phyloP scores from a whole-genome alignment of 2,329 filamentous ascomycete genomes.

The Fusarium bactridioides region DNA sequence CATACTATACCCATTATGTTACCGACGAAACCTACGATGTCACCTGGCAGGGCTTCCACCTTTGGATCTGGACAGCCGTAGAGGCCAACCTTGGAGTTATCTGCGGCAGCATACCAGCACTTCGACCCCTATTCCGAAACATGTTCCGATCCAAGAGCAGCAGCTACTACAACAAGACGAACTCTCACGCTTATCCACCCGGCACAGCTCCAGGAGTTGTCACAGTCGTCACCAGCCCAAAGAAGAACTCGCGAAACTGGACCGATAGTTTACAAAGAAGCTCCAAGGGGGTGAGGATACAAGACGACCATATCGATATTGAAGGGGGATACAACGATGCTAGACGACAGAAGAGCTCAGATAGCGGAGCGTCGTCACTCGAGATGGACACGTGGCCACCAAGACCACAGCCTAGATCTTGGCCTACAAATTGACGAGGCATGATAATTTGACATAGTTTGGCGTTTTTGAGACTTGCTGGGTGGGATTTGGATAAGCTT shows the following conservation, averaged over 20 bases:
- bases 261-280: slow-evolving; percentile 30
- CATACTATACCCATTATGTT: slow-evolving; percentile 49
- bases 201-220: slow-evolving; percentile 27
- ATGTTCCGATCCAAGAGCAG: slow-evolving; percentile 39
- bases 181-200: slow-evolving; percentile 29
- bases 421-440: slow-evolving; percentile 12
- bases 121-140: slow-evolving; percentile 41
- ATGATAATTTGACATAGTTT: slow-evolving; percentile 5
- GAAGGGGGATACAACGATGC: slow-evolving; percentile 23
- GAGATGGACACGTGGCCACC: slow-evolving; percentile 38
- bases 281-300: slow-evolving; percentile 35
- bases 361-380: slow-evolving; percentile 31
- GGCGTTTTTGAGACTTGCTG: slow-evolving; percentile 20
- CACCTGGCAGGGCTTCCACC: slow-evolving; percentile 51
- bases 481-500: neutral
- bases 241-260: slow-evolving; percentile 30
- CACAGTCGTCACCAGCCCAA: slow-evolving; percentile 17
- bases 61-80: slow-evolving; percentile 54
- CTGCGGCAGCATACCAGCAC: slow-evolving; percentile 50
- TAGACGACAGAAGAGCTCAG: slow-evolving; percentile 25
- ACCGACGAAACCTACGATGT: slow-evolving; percentile 50
- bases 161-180: slow-evolving; percentile 35
- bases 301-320: slow-evolving; percentile 37
- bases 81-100: slow-evolving; percentile 53
- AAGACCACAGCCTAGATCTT: slow-evolving; percentile 30